Conservation (phyloP, 345 rosid species). For the Euphorbia peplus region DNA sequence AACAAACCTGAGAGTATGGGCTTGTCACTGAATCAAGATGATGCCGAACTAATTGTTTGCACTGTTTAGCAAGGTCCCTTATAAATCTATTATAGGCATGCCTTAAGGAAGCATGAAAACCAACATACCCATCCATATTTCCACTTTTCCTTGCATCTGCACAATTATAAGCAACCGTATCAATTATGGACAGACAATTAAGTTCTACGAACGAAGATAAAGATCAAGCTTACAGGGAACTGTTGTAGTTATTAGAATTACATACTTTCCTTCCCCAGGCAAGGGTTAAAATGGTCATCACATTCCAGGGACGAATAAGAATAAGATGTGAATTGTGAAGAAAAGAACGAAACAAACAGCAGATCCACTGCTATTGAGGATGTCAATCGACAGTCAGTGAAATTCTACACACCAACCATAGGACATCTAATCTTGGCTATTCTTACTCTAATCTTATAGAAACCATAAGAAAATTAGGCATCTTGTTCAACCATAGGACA, state of each 20-base stretch:
- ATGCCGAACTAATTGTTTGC: constrained; percentile 85
- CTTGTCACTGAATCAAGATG: constrained; percentile 97
- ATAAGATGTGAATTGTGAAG: background rate
- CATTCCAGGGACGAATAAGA: background rate
- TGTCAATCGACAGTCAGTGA: background rate
- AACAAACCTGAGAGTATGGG: constrained; percentile 88
- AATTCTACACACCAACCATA: background rate
- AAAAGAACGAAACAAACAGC: background rate
- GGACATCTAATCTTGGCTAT: background rate
- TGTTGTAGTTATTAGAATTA: background rate
- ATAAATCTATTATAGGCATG: constrained; percentile 70
- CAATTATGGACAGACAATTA: background rate
- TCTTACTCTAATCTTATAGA: background rate
- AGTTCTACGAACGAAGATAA: background rate
- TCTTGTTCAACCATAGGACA: background rate
- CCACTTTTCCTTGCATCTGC: constrained; percentile 66
- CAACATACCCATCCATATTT: constrained; percentile 80
- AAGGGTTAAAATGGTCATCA: background rate
- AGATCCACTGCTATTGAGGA: background rate
- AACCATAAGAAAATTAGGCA: background rate
- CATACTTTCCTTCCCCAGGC: background rate
- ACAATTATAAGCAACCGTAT: constrained; percentile 15
- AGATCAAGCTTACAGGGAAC: background rate
- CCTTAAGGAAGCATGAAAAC: constrained; percentile 85
- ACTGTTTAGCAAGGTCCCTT: constrained; percentile 73